Conservation (phyloP, 768 basidiomycete genomes). For the Mycena crocata region DNA sequence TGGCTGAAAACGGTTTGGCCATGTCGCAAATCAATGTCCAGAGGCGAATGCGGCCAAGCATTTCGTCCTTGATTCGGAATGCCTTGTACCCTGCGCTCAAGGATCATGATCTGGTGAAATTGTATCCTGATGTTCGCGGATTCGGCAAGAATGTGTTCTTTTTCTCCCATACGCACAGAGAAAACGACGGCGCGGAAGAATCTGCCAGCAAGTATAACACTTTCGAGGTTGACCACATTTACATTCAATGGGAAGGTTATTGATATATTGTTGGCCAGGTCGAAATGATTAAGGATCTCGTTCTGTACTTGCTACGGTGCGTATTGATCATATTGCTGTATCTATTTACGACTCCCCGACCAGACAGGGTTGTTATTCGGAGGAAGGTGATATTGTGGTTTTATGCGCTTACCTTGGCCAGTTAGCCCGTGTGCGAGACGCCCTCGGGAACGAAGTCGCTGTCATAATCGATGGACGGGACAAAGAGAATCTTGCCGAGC, state of each 20-base stretch:
- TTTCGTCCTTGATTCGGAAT: constrained; percentile 69
- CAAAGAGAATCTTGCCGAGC: constrained; percentile 66
- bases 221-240: constrained; percentile 63
- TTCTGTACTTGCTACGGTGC: constrained; percentile 56
- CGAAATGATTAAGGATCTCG: constrained; percentile 57
- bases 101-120: constrained; percentile 64
- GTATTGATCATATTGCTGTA: neutral
- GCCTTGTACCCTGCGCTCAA: constrained; percentile 72
- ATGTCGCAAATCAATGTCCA: constrained; percentile 83
- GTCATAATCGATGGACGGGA: constrained; percentile 79
- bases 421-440: constrained; percentile 54
- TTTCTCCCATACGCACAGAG: constrained; percentile 68
- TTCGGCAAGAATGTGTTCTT: constrained; percentile 76
- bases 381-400: constrained; percentile 61
- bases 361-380: constrained; percentile 59
- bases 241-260: constrained; percentile 2
- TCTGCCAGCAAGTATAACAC: constrained; percentile 73
- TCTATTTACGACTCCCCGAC: neutral
- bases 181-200: constrained; percentile 71
- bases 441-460: constrained; percentile 58
- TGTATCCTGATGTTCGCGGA: constrained; percentile 70
- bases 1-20: constrained; percentile 63
- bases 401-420: constrained; percentile 61
- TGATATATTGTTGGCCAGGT: constrained; percentile 44
- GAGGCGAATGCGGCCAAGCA: constrained; percentile 78